Evolutionary conservation across 2,329 filamentous ascomycete genomes (phyloP), one percentile per base, ranked within the genome.

Genomic region (Biscogniauxia mediterranea): DNA sequence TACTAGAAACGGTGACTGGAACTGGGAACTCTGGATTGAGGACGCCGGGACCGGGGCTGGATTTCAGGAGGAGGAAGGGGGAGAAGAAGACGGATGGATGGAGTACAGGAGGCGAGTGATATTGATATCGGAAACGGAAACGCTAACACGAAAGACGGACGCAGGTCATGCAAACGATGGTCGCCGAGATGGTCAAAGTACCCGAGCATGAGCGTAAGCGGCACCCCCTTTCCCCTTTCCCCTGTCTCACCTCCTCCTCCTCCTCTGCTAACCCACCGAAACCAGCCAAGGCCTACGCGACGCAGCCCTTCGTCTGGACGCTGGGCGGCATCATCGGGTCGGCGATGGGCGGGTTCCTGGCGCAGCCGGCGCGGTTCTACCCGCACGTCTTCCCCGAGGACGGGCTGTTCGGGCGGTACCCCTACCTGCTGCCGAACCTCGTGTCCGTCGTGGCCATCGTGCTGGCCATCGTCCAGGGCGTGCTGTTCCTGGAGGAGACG

Each of bases 381-480:
- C 74, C 70, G 15, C 66, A 64, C 0, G 49, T 77, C 20, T 79
- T 79, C 53, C 67, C 77, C 1, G 63, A 70, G 25, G 77, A 78
- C 25, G 77, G 77, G 1, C 52, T 79, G 1, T 79, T 79, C 54
- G 88, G 88, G 51, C 80, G 82, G 7, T 91, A 89, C 67, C 90
- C 90, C 0, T 93, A 91, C 66, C 80, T 91, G n/a, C 76, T 83
- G 5, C 89, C 89, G 1, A 92, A 91, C 68, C 68, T 91, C 1
- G 78, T 90, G 56, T 85, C 87, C 0, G 87, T 88, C 0, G 78
- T 73, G 1, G 79, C 90, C 9, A 79, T 91, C 32, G 65, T 85
- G 1, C 65, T 90, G 5, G 89, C 91, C 65, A 79, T 90, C 38
- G 69, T 85, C 8, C 70, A 90, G 54, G 84, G 85, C n/a, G 78